These are phyloP conservation scores for Cicer yamashitae DNA, from an alignment of 306 rosid genomes.

Conservation along the genomic window DNA sequence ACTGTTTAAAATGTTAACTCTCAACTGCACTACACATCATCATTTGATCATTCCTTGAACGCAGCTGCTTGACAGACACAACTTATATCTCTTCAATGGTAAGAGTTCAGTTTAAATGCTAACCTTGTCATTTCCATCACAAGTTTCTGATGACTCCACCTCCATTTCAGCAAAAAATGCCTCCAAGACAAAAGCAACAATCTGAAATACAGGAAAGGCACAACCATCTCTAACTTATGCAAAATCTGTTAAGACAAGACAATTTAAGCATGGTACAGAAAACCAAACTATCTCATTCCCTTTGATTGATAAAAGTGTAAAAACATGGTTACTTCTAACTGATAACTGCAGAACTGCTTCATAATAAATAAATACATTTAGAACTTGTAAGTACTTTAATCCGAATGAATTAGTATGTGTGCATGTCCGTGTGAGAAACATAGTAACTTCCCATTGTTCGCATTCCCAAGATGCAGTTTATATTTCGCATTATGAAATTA, in stretches of 20 bases:
- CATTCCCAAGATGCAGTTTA: slow-evolving; percentile 18
- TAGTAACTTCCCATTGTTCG: slow-evolving; percentile 25
- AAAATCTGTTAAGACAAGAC: slow-evolving; percentile 1
- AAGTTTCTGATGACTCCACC: slow-evolving; percentile 61
- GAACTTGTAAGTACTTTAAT: slow-evolving; percentile 20
- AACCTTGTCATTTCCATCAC: slow-evolving; percentile 69
- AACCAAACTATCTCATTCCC: slow-evolving; percentile 26
- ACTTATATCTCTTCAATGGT: slow-evolving; percentile 19
- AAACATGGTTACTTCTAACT: slow-evolving; percentile 28
- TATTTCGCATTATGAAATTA: slow-evolving; percentile 14
- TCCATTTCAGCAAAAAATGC: slow-evolving; percentile 99
- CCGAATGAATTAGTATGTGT: slow-evolving; percentile 1
- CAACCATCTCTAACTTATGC: slow-evolving; percentile 17
- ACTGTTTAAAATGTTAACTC: slow-evolving; percentile 12
- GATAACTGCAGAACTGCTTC: background rate
- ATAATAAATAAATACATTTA: slow-evolving; percentile 22
- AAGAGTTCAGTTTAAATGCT: slow-evolving; percentile 46
- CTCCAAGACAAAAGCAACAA: slow-evolving; percentile 97
- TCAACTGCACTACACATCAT: slow-evolving; percentile 21
- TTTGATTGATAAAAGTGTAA: slow-evolving; percentile 12
- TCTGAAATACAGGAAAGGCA: slow-evolving; percentile 62
- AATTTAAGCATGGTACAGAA: slow-evolving; percentile 26
- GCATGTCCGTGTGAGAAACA: slow-evolving; percentile 22
- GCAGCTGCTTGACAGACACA: slow-evolving; percentile 12
- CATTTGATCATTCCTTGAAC: slow-evolving; percentile 15